Evolutionary conservation across 225 moss, liverwort and hornwort genomes (phyloP), one percentile per base, ranked within the genome.

Genomic region (Sphagnum contortum): DNA sequence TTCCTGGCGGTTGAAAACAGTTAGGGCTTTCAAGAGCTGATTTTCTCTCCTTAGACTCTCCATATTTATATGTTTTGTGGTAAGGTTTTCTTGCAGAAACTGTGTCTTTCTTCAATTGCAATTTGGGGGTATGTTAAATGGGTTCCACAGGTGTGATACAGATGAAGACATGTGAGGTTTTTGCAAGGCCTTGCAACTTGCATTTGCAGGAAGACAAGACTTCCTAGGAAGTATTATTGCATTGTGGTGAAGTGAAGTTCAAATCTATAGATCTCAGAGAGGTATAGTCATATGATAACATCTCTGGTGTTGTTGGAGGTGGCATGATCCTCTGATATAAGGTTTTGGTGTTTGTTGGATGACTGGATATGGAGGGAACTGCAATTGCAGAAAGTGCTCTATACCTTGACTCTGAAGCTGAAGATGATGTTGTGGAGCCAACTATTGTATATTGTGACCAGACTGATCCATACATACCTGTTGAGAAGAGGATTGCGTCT

Each of bases 341-440:
- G 0, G 3, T 58, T 58, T 8, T 58, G 58, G 12, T 44, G 6
- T 13, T 6, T 13, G 12, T 11, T 6, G 29, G 29, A 29, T 29
- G 29, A 29, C 29, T 29, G 29, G 29, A 29, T 29, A 61, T 61
- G 61, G 61, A 61, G 4, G 61, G 61, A 46, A 65, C 52, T 65
- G 12, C 45, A 11, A 51, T 53, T 45, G 65, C 53, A 55, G 65
- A 65, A 53, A 65, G 45, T 65, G 55, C 55, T 50, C 53, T 65
- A 50, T 55, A 52, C 12, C 53, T 65, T 11, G 55, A 65, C 10
- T 53, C 55, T 46, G 57, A 55, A 45, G 66, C 57, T 45, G 47
- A 49, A 57, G 56, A 57, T 66, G 8, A 9, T 4, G 14, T 66
- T n/a, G 45, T 61, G 11, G 45, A 61, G 45, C 61, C 46, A 1